A percentile compares a stretch with the other conserved stretches of the same genome.
Conservation (phyloP, 2,329 filamentous ascomycete species). For the Phoma sp. region DNA sequence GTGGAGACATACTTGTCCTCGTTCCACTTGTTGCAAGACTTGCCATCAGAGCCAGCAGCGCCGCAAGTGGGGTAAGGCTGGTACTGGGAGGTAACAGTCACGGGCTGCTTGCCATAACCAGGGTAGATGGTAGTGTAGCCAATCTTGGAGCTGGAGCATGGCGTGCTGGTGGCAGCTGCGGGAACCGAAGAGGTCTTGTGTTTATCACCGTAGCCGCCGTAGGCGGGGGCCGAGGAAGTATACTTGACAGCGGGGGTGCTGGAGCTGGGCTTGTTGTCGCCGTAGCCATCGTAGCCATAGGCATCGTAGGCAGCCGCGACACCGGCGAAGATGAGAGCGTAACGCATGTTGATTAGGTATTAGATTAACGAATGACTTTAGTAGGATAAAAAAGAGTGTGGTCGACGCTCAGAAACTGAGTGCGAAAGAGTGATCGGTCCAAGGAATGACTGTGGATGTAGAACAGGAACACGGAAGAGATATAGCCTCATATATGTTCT, state of each 20-base stretch:
- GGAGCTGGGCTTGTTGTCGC: constrained; percentile 9
- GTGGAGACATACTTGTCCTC: constrained; percentile 39
- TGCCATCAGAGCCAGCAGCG: constrained; percentile 12
- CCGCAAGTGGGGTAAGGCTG: constrained; percentile 42
- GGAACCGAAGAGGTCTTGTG: constrained; percentile 14
- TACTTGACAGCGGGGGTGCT: constrained; percentile 17
- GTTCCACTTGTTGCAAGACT: constrained; percentile 29
- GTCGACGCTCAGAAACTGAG: constrained; percentile 22
- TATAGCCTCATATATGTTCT: constrained; percentile 10
- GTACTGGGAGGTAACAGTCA: constrained; percentile 43
- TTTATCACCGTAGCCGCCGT: constrained; percentile 12
- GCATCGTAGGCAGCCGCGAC: constrained; percentile 34
- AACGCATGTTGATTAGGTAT: constrained; percentile 28
- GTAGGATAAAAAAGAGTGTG: constrained; percentile 27
- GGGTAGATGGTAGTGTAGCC: constrained; percentile 42
- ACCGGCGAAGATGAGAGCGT: constrained; percentile 36
- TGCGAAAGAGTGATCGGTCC: constrained; percentile 27
- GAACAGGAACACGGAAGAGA: constrained; percentile 6
- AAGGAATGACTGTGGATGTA: constrained; percentile 20
- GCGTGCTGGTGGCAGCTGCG: constrained; percentile 20
- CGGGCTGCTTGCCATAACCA: constrained; percentile 33
- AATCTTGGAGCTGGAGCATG: constrained; percentile 13
- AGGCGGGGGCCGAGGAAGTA: constrained; percentile 1
- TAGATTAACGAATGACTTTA: constrained; percentile 34
- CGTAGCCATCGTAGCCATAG: constrained; percentile 22